A percentile compares a stretch with the other conserved stretches of the same genome.
These are phyloP conservation scores for Entamoeba moshkovskii DNA, from an alignment of 208 protist species.

Conservation along the genomic window DNA sequence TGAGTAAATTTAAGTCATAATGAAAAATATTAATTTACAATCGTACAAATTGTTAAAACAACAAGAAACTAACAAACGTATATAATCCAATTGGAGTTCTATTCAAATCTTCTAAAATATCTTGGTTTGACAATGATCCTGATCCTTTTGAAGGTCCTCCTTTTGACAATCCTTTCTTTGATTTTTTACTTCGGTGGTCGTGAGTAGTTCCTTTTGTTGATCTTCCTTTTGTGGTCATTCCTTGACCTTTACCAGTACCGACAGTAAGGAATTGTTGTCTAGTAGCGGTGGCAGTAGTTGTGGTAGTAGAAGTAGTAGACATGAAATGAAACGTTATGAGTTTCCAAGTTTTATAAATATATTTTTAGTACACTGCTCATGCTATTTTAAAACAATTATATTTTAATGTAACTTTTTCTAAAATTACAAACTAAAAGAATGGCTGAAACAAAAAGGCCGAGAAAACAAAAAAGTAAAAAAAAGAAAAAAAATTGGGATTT, in stretches of 20 bases:
- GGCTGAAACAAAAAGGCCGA: no score
- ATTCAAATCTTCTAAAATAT: neutral
- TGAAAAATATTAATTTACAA: neutral
- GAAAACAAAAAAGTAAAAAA: no score
- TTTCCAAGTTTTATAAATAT: no score
- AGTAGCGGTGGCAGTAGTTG: neutral
- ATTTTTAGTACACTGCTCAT: no score
- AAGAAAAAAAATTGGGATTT: no score
- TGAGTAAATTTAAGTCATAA: neutral
- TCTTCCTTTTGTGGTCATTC: neutral
- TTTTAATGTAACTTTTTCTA: no score
- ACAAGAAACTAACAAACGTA: neutral
- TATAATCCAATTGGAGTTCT: neutral
- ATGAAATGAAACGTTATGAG: no score
- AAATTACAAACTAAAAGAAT: no score
- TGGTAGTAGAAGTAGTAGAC: neutral
- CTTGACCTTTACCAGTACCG: neutral
- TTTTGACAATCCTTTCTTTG: neutral
- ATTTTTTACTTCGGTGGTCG: neutral
- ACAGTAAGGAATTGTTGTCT: neutral
- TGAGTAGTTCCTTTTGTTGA: neutral
- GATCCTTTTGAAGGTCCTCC: neutral
- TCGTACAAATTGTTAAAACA: no score
- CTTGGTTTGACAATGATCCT: neutral
- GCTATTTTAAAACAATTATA: no score